Base-by-base conservation (phyloP, 495 filamentous ascomycete genomes). In the Xanthoparmelia taractica region DNA sequence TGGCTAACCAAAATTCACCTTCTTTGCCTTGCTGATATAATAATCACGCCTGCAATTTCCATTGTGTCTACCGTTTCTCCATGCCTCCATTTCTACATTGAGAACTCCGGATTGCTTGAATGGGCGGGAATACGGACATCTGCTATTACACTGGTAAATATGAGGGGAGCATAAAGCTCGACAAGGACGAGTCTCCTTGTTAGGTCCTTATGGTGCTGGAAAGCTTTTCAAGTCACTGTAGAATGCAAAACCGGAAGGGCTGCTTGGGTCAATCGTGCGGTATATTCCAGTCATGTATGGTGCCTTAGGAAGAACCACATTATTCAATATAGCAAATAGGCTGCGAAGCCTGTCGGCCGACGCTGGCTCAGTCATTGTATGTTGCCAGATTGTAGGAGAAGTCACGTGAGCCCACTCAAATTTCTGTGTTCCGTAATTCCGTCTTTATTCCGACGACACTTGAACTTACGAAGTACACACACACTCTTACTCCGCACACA, bases 401-500 rank as follows among this genome's bases (percentile, higher is more conserved):
- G 41, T 52, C 48, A 52, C 48, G 48, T 52, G 48, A 52, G 12
- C 6, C 12, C 18, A 17, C 27, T 31, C 6, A 38, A 33, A 13
- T 4, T n/a, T 4, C 25, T 10, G 48, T 17, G 6, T 31, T 23
- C 25, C 36, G 15, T 56, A 15, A 2, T 31, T 23, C 25, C 36
- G 15, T 56, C 61, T 47, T 20, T 63, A 63, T 58, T 63, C 61
- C 61, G 31, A 63, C 61, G 48, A 47, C 54, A 45, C 36, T 20
- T 31, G 25, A 38, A 34, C 7, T 43, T 63, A 48, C 37, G 18
- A 18, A 45, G 47, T 43, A 31, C 52, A 45, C 50, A 25, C 29
- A 47, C 60, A 57, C 34, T 55, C 48, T 65, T 65, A 59, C 63
- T 65, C 59, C 56, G 64, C 59, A 17, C 50, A 65, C 64, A 65